Evolutionary conservation across 768 basidiomycete species (phyloP), one percentile per base, ranked within the genome.

Genomic region (Terana coerulea): DNA sequence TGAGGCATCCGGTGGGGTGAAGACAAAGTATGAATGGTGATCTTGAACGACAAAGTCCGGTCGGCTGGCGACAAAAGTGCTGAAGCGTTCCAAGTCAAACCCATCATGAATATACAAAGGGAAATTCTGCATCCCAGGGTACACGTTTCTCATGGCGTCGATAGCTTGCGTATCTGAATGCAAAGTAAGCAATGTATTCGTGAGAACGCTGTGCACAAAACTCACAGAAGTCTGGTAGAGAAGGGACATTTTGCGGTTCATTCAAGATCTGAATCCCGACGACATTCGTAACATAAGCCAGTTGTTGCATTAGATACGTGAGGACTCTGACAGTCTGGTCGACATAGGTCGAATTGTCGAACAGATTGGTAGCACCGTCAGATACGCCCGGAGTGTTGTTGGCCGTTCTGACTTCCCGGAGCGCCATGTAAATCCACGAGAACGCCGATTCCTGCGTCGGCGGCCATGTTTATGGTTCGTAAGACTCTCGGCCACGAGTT

Each of bases 1-100:
- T 14, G 59, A 59, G 17, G 69, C 65, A 57, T 89, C 86, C 1
- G 69, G 59, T 1, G 75, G 65, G 0, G 83, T 80, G 56, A 82
- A 88, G 55, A 87, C 79, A 57, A 84, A 79, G 71, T 88, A 81
- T 35, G 83, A 81, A 58, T 90, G 88, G 61, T 88, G 81, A 53
- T 91, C 88, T 53, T 84, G 72, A 5, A 89, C 78, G 21, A 86
- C 74, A 53, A 87, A 90, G 56, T 86, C 83, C 0, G 64, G 58
- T 49, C 80, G 68, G 30, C 69, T 64, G 2, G 76, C 71, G 3
- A 83, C 69, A 56, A 70, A 86, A 19, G 67, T 56, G 35, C 72
- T 74, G 63, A 79, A 85, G 17, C 72, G 67, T 7, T 69, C 61
- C 14, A 81, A 67, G 56, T 87, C 70, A 68, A 89, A 91, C 0